phyloP scores from a whole-genome alignment of 495 filamentous ascomycete species.

The Podospora australis region DNA sequence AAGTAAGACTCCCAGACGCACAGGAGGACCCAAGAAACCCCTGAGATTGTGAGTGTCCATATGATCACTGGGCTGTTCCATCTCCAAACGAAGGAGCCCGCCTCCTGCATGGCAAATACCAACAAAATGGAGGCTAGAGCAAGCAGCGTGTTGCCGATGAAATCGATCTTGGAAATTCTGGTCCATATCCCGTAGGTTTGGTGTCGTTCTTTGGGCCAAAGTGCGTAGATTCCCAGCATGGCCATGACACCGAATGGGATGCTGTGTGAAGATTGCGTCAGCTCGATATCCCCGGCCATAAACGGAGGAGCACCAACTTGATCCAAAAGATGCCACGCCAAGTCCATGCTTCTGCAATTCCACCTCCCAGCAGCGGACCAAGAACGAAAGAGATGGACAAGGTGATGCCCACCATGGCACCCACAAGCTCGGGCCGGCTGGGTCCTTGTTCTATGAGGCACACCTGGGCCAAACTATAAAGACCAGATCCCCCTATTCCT shows the following conservation, averaged over 20 bases:
- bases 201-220: slow-evolving; percentile 34
- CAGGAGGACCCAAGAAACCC: slow-evolving; percentile 41
- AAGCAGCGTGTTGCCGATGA: slow-evolving; percentile 49
- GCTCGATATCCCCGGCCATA: not conserved
- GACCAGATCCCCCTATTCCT: slow-evolving; percentile 54
- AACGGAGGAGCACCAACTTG: slow-evolving; percentile 39
- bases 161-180: slow-evolving; percentile 44
- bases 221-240: slow-evolving; percentile 51
- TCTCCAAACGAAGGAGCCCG: slow-evolving; percentile 37
- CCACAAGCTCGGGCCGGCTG: slow-evolving; percentile 39
- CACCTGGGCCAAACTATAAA: slow-evolving; percentile 51
- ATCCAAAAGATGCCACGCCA: slow-evolving; percentile 74
- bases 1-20: slow-evolving; percentile 39
- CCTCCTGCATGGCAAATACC: slow-evolving; percentile 54
- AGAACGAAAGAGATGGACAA: slow-evolving; percentile 43
- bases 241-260: slow-evolving; percentile 53
- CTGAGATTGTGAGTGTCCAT: slow-evolving; percentile 35
- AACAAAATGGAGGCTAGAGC: slow-evolving; percentile 50
- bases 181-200: slow-evolving; percentile 17
- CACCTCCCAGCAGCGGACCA: slow-evolving; percentile 65
- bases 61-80: slow-evolving; percentile 44
- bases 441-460: slow-evolving; percentile 50
- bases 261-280: slow-evolving; percentile 14
- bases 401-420: slow-evolving; percentile 37
- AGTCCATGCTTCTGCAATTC: slow-evolving; percentile 51